These are phyloP conservation scores for Aechmea fasciata DNA, from an alignment of 176 grass and related monocot genomes.

Conservation along the genomic window DNA sequence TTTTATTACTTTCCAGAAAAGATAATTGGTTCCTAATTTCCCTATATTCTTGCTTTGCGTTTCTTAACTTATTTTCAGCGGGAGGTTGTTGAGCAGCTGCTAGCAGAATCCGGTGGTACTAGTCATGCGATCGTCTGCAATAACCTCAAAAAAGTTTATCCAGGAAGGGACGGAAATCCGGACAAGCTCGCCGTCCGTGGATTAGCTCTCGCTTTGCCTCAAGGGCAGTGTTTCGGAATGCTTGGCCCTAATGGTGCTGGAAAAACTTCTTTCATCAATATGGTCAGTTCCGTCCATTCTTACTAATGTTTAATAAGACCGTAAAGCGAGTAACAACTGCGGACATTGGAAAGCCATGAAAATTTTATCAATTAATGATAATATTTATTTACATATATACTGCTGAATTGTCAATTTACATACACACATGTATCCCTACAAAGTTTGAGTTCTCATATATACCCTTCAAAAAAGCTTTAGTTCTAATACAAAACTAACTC, in stretches of 20 bases:
- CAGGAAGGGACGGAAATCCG: conserved; percentile 74
- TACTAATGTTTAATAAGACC: no score
- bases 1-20: no score
- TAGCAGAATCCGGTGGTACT: conserved; percentile 29
- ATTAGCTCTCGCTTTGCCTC: conserved; percentile 79
- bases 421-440: no score
- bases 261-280: conserved; percentile 96
- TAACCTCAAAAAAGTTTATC: conserved; percentile 74
- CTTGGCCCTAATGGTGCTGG: conserved; percentile 92
- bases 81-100: conserved; percentile 59
- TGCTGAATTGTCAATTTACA: no score
- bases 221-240: conserved; percentile 96
- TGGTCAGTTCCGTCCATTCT: conserved; percentile 34
- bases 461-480: neutral
- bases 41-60: conserved; percentile 10
- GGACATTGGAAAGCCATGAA: no score
- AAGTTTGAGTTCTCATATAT: neutral
- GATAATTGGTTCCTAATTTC: neutral
- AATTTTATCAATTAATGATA: no score
- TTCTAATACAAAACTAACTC: neutral
- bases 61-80: conserved; percentile 33
- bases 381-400: no score
- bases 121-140: conserved; percentile 61
- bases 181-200: conserved; percentile 82
- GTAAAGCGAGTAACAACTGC: no score